Evolutionary conservation across 768 basidiomycete species (phyloP).

Genomic region (Hericium coralloides): DNA sequence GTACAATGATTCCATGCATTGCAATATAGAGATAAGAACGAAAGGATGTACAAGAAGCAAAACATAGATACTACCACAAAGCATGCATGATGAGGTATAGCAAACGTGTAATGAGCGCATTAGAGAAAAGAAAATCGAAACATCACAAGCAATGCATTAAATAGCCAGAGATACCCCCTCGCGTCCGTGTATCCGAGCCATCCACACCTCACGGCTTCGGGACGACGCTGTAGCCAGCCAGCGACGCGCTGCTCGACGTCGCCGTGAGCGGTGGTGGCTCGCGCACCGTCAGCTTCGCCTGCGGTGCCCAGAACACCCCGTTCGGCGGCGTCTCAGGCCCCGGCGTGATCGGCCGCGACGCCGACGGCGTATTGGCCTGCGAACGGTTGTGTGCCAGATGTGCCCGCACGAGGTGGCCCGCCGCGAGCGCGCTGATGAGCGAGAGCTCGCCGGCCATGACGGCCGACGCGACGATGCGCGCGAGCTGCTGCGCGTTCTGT

Average conservation of each 20-base stretch:
- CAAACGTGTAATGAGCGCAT: background rate
- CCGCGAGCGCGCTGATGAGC: constrained; percentile 85
- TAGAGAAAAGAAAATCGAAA: background rate
- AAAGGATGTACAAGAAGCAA: background rate
- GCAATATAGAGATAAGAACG: background rate
- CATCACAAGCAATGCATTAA: background rate
- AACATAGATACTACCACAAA: background rate
- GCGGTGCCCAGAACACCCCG: constrained; percentile 10
- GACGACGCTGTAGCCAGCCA: constrained; percentile 13
- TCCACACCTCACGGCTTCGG: constrained; percentile 8
- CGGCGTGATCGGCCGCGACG: constrained; percentile 54
- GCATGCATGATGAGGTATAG: background rate
- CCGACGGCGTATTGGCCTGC: constrained; percentile 64
- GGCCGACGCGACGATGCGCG: constrained; percentile 80
- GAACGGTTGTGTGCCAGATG: constrained; percentile 91
- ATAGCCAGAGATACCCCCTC: background rate
- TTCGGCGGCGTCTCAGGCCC: constrained; percentile 24
- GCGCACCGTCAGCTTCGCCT: constrained; percentile 4
- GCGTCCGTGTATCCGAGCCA: background rate
- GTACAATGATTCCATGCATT: background rate
- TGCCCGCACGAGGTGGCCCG: constrained; percentile 89
- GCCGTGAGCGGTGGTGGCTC: constrained; percentile 8
- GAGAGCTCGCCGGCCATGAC: constrained; percentile 98
- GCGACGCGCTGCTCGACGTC: constrained; percentile 8
- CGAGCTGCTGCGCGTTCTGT: constrained; percentile 81